Base-by-base conservation (phyloP, 1,284 basidiomycete genomes). In the Ustilago tritici region DNA sequence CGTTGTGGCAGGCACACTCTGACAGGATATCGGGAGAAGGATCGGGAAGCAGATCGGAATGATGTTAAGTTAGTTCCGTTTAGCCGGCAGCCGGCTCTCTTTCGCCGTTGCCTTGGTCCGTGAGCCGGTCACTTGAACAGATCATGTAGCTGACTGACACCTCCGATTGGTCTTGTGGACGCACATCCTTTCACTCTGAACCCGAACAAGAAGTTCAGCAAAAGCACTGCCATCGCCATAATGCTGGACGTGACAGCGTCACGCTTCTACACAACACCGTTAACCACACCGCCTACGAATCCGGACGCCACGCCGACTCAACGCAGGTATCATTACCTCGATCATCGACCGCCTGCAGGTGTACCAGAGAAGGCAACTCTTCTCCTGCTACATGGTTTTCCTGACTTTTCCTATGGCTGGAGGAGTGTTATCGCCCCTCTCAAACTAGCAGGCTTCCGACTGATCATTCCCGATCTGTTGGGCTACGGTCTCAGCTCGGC, bases 341-440 rank as follows among this genome's bases (percentile, higher is more conserved):
- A 82, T 58, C 53, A 79, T 49, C 62, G 60, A 3, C 80, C 80
- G 0, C 78, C 81, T 11, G 17, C 59, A 5, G 62, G 59, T 9
- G 65, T 78, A 10, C 67, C 69, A 10, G 65, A 70, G 61, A 62
- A 50, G 38, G 77, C 80, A 1, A 78, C 78, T 32, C 35, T 83
- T 15, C 70, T 83, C 15, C 58, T 83, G 14, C 72, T 82, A 7
- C 81, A 83, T 61, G 81, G 81, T 40, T 83, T 83, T 56, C 80
- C 81, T 8, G 81, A 83, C 55, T 73, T 67, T 35, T 72, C 70
- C 7, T 50, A 63, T 40, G 70, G 74, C 14, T 82, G 79, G 80
- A 52, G 73, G 31, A 74, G 57, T 49, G 63, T 80, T 35, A 52
- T 80, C 9, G 58, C 72, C 1, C 78, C 80, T 11, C 64, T 83